A percentile compares a stretch with the other conserved stretches of the same genome.
Conservation (phyloP, 208 protist genomes). For the Trichomonas tenax region DNA sequence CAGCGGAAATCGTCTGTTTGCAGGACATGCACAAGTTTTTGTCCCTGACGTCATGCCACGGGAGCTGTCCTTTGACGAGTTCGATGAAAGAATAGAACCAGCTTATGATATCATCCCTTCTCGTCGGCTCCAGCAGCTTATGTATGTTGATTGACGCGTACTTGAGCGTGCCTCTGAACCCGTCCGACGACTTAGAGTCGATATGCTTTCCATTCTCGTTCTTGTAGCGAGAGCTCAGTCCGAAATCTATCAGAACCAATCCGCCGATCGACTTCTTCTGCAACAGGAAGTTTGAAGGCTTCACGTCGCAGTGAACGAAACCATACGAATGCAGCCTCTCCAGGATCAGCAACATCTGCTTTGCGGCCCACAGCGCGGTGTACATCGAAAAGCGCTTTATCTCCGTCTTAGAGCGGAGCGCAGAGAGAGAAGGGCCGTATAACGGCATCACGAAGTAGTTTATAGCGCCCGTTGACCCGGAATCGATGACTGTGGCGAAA, state of each 20-base stretch:
- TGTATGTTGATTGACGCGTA: neutral
- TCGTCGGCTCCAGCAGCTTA: neutral
- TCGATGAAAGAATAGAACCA: constrained; percentile 1
- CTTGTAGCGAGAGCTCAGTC: neutral
- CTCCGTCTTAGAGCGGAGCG: neutral
- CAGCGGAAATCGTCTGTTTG: neutral
- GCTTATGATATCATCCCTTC: neutral
- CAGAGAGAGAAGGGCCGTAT: neutral
- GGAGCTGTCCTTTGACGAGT: neutral
- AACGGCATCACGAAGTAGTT: neutral
- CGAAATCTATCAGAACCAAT: neutral
- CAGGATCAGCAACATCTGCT: neutral
- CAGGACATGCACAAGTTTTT: constrained; percentile 8
- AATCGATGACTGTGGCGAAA: neutral
- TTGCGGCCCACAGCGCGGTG: neutral
- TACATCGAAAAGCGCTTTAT: neutral
- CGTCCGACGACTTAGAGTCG: neutral
- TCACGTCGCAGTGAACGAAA: neutral
- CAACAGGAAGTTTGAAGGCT: neutral
- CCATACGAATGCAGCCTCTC: neutral
- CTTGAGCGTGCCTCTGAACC: neutral
- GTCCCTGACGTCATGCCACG: neutral
- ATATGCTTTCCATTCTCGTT: neutral
- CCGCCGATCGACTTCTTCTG: neutral
- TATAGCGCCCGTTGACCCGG: neutral